Conservation (phyloP, 2,329 filamentous ascomycete species). For the Verticillium albo-atrum region DNA sequence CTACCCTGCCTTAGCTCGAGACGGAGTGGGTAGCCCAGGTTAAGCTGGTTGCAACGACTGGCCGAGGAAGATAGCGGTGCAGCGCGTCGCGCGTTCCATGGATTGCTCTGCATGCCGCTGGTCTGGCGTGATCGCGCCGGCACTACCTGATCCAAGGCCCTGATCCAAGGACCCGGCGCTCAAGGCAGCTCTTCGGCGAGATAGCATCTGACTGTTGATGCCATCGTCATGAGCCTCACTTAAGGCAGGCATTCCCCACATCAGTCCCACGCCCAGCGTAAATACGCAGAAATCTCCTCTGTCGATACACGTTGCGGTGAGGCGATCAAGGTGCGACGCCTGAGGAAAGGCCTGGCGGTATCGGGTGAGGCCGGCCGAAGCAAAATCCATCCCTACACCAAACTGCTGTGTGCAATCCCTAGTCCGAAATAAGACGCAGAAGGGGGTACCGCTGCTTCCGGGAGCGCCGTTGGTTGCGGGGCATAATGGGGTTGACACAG, state of each 20-base stretch:
- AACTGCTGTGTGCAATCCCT: neutral
- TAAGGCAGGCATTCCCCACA: neutral
- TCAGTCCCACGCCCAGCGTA: neutral
- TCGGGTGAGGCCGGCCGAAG: neutral
- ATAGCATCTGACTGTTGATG: neutral
- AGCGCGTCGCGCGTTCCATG: conserved; percentile 8
- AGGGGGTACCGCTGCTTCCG: neutral
- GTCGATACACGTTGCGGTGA: too few species aligned
- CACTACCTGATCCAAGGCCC: neutral
- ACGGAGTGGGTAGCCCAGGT: conserved; percentile 4
- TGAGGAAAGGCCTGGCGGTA: neutral
- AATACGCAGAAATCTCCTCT: neutral
- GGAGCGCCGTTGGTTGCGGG: neutral
- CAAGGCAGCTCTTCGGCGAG: neutral
- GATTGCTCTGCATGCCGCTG: conserved; percentile 9
- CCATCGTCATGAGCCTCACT: neutral
- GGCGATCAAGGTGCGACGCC: neutral
- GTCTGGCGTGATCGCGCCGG: conserved; percentile 14
- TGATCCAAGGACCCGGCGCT: neutral
- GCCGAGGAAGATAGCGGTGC: conserved; percentile 8
- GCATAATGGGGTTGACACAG: neutral
- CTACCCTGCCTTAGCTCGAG: conserved; percentile 10
- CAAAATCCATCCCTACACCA: too few species aligned
- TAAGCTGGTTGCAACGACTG: conserved; percentile 5
- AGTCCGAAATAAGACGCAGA: neutral